A percentile compares a stretch with the other conserved stretches of the same genome.
Evolutionary conservation across 495 filamentous ascomycete species (phyloP).

Genomic region (Aspergillus funiculosus): DNA sequence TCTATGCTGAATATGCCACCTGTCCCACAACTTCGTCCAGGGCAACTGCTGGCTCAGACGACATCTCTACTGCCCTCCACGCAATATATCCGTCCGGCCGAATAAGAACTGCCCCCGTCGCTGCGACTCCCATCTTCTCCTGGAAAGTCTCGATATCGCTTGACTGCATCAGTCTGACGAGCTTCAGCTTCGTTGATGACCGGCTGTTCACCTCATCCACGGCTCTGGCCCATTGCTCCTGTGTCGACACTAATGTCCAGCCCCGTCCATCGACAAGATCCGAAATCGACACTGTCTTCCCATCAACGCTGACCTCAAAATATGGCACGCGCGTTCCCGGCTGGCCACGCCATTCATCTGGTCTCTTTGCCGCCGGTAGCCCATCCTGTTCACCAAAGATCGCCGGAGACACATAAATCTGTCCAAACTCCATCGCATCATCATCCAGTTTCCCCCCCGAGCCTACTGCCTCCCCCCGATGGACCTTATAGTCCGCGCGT

Average conservation of each 20-base stretch:
- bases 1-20: no score
- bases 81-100: conserved; percentile 31
- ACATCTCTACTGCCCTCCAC: conserved; percentile 18
- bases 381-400: conserved; percentile 15
- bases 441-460: no score
- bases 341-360: conserved; percentile 26
- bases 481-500: conserved; percentile 24
- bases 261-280: conserved; percentile 16
- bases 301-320: conserved; percentile 17
- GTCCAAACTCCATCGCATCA: no score
- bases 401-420: no score
- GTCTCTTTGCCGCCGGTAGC: conserved; percentile 18
- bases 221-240: conserved; percentile 11
- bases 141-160: no score
- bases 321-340: conserved; percentile 29
- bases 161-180: conserved; percentile 13
- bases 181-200: conserved; percentile 4
- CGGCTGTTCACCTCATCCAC: conserved; percentile 2
- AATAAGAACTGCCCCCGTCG: conserved; percentile 21
- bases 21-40: conserved; percentile 7
- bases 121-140: conserved; percentile 17
- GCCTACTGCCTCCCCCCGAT: conserved; percentile 10
- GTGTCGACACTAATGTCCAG: conserved; percentile 20
- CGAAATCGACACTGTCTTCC: conserved; percentile 14
- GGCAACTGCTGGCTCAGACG: neutral